Conservation (phyloP, 2,329 filamentous ascomycete species). For the Colletotrichum sp. region DNA sequence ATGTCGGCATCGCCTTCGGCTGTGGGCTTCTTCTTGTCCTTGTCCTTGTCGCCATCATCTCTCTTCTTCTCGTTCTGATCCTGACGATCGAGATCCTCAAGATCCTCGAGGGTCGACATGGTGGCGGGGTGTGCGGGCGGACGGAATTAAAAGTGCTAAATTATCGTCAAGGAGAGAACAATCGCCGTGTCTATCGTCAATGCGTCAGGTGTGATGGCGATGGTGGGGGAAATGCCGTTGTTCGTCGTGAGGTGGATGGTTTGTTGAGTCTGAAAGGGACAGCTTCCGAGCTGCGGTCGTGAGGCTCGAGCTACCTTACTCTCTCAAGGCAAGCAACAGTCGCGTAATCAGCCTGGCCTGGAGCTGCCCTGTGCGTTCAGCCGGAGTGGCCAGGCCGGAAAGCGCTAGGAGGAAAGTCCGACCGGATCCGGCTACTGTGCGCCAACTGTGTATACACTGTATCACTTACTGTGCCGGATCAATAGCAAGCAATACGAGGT, state of each 20-base stretch:
- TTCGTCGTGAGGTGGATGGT: not conserved
- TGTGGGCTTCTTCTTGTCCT: constrained; percentile 41
- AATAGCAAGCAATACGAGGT: not conserved
- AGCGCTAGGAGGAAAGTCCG: constrained; percentile 23
- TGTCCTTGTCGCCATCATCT: constrained; percentile 37
- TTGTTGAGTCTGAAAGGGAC: constrained; percentile 20
- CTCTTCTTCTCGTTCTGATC: constrained; percentile 73
- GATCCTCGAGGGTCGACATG: constrained; percentile 93
- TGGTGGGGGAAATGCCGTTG: not conserved
- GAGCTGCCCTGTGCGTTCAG: constrained; percentile 22
- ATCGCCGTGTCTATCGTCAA: not conserved
- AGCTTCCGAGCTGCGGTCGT: constrained; percentile 23
- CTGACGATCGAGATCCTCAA: constrained; percentile 85
- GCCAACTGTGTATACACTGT: fast-evolving
- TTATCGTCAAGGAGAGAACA: not conserved
- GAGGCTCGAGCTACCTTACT: constrained; percentile 15
- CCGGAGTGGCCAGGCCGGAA: constrained; percentile 1
- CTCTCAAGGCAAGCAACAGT: constrained; percentile 25
- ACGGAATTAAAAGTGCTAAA: not conserved
- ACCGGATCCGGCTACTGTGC: constrained; percentile 18
- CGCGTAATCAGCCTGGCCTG: constrained; percentile 27
- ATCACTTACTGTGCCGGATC: not conserved
- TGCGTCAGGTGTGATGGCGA: not conserved
- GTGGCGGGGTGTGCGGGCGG: constrained; percentile 29
- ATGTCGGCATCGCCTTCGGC: constrained; percentile 82